Evolutionary conservation across 2,329 filamentous ascomycete genomes (phyloP), one percentile per base, ranked within the genome.

Genomic region (Colletotrichum scovillei): DNA sequence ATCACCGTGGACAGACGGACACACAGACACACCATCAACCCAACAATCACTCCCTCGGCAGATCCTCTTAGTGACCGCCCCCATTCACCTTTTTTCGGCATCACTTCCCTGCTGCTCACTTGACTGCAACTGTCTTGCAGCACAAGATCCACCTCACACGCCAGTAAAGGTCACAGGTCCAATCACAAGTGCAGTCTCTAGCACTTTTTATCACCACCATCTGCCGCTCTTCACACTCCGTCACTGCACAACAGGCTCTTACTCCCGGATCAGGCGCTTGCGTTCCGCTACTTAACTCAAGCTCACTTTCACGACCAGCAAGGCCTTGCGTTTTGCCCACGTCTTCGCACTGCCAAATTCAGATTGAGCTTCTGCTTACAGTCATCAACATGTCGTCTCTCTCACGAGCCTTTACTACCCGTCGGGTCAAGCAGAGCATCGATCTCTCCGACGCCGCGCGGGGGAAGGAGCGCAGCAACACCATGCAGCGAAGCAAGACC

Each of bases 391-490:
- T 87, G 80, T 88, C 87, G 88, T 91, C 89, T 78, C 85, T 95
- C 77, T 88, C 92, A 65, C 89, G 93, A 80, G 93, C 92, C 72
- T 93, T 95, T 81, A 92, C 90, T 49, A 93, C 91, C 77, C 90
- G 91, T 82, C 90, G 92, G 82, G 86, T 85, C 77, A 93, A 91
- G 85, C 88, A 89, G 77, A 83, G 84, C 74, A 80, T 86, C 74
- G 83, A 87, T 74, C 78, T 86, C 56, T 86, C 86, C 30, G 85
- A 86, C 30, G 77, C 78, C n/a, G 78, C 83, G 52, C 52, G 72
- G 24, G 71, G 71, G 12, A 65, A 63, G 55, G 72, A 74, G 26
- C 72, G 72, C 52, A 64, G 42, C 63, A 72, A 64, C 42, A 35
- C 60, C 49, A 85, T 86, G 24, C 84, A 86, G 60, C 86, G 88